phyloP scores from a whole-genome alignment of 192 early-diverging fungal genomes.

The Entophlyctis luteolus region DNA sequence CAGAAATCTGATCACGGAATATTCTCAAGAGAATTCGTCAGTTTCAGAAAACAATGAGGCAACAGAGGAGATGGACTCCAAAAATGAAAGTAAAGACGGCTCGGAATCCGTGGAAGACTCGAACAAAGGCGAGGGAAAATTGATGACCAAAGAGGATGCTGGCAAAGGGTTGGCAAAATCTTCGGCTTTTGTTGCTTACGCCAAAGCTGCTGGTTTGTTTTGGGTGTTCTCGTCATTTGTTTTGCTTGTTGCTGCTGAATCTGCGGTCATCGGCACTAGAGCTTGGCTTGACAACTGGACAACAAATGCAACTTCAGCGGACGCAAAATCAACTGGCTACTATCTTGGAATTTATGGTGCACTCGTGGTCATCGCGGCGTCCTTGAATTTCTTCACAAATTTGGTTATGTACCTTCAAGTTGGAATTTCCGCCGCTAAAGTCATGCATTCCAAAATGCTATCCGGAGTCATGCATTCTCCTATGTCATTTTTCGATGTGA shows the following conservation, averaged over 20 bases:
- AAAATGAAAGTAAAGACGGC: background rate
- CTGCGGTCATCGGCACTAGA: background rate
- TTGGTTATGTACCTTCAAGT: constrained; percentile 21
- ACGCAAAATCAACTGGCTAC: constrained; percentile 13
- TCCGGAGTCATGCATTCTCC: constrained; percentile 39
- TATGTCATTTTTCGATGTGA: constrained; percentile 55
- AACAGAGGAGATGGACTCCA: background rate
- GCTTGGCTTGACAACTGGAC: constrained; percentile 27
- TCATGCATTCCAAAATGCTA: constrained; percentile 28
- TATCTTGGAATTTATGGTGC: constrained; percentile 58
- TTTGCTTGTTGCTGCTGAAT: constrained; percentile 28
- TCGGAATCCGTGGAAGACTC: background rate
- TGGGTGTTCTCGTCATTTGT: constrained; percentile 48
- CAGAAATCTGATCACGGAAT: background rate
- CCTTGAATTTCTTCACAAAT: background rate
- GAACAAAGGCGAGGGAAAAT: constrained; percentile 8
- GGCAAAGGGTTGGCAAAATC: constrained; percentile 68
- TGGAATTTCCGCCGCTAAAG: constrained; percentile 13
- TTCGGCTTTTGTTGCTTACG: constrained; percentile 66
- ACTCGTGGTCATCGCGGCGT: constrained; percentile 34
- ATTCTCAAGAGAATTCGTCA: background rate
- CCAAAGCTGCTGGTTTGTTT: constrained; percentile 57
- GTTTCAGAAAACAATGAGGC: background rate
- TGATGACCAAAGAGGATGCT: constrained; percentile 69
- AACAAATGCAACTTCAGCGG: background rate